Evolutionary conservation across 768 basidiomycete species (phyloP), one percentile per base, ranked within the genome.

Genomic region (Mycena alexandri): DNA sequence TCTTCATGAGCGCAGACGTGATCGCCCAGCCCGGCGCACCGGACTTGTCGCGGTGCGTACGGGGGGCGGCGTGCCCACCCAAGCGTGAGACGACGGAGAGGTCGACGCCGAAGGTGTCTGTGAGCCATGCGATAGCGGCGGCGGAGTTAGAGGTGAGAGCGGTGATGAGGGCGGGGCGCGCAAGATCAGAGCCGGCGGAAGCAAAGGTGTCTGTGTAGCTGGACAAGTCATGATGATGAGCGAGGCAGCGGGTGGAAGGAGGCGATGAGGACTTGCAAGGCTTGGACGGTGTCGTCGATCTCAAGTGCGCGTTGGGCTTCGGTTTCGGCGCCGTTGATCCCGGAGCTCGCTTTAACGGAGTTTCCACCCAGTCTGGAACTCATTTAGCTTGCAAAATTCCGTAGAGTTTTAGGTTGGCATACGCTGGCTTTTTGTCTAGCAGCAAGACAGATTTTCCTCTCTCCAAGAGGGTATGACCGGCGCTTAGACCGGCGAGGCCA

Each of bases 391-490:
- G 29, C 12, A 9, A 6, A n/a, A 43, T 22, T 13, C 25, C 14
- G 19, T n/a, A 5, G 25, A 33, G 43, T 16, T 11, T 21, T 11
- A 33, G 38, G 29, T 10, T 8, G 2, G 70, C 72, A 29, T 63
- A 76, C 75, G 69, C 65, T 10, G 74, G 72, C 55, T 72, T 72
- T 67, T 76, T 76, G 79, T 93, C 92, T 36, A 93, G 83, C 47
- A 93, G 78, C 43, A 92, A 79, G 9, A 93, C 91, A 73, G 86
- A 90, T 10, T 86, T 89, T 29, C 91, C 92, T 38, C 89, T 83
- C 78, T 93, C 91, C 50, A 92, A 85, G 44, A 93, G 85, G 13
- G 91, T 92, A 76, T 93, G 92, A 24, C 91, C 90, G n/a, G 92
- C 92, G 60, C 87, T 87, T 65, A 65, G 51, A 4, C 64, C 64